These are phyloP conservation scores for Neonectria neomacrospora DNA, from an alignment of 2,329 filamentous ascomycete species.

Conservation along the genomic window DNA sequence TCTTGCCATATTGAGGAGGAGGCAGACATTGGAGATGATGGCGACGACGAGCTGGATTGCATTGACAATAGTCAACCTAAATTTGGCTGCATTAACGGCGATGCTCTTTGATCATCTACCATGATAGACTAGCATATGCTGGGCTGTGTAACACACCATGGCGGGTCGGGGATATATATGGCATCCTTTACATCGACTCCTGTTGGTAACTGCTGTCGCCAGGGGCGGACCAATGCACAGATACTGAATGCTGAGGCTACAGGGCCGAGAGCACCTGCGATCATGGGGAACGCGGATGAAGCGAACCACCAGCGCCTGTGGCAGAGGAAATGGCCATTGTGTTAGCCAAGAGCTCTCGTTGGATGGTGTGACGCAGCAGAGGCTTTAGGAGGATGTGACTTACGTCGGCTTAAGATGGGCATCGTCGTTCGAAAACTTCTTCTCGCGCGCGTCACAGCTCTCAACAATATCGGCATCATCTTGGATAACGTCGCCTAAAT, in stretches of 20 bases:
- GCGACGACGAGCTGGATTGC: conserved; percentile 81
- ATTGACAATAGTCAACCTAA: conserved; percentile 78
- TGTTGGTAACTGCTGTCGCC: conserved; percentile 70
- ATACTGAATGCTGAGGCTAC: conserved; percentile 90
- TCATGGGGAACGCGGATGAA: conserved; percentile 76
- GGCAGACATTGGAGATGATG: conserved; percentile 80
- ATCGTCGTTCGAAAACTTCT: conserved; percentile 52
- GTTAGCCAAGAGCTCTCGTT: neutral
- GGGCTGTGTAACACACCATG: conserved; percentile 63
- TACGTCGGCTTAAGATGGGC: conserved; percentile 59
- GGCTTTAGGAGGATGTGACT: conserved; percentile 13
- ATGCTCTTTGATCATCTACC: neutral
- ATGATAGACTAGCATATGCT: neutral
- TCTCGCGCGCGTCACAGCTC: conserved; percentile 31
- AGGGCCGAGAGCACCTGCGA: conserved; percentile 86
- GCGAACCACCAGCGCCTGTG: conserved; percentile 71
- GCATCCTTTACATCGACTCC: conserved; percentile 61
- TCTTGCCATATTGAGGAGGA: conserved; percentile 88
- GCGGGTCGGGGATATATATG: conserved; percentile 70
- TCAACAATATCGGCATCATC: conserved; percentile 34
- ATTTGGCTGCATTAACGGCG: neutral
- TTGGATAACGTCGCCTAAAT: conserved; percentile 48
- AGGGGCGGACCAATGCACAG: conserved; percentile 82
- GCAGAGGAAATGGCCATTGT: neutral
- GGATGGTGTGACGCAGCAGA: no score